Percentiles rank a stretch among this genome's conserved stretches.
Evolutionary conservation across 495 filamentous ascomycete species (phyloP).

Genomic region (Poronia punctata): DNA sequence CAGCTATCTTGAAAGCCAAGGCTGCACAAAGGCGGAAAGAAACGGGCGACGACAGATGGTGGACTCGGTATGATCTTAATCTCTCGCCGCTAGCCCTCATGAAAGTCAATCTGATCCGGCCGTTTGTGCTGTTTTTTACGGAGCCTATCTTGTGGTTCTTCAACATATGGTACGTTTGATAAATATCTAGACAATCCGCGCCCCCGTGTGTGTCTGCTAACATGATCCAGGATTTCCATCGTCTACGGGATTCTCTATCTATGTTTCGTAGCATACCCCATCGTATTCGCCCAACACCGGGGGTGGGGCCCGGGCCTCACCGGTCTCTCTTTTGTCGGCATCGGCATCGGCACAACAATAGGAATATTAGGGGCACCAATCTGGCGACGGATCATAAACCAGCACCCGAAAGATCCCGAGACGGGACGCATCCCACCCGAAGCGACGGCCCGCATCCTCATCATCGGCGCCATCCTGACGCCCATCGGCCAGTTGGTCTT

Average conservation of each 20-base stretch:
- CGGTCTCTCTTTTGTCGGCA: slow-evolving; percentile 74
- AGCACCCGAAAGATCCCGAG: slow-evolving; percentile 57
- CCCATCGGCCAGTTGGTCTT: slow-evolving; percentile 73
- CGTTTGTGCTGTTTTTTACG: slow-evolving; percentile 68
- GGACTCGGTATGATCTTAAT: slow-evolving; percentile 67
- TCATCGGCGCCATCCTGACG: slow-evolving; percentile 58
- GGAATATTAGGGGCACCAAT: slow-evolving; percentile 63
- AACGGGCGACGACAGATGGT: slow-evolving; percentile 67
- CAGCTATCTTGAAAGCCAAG: slow-evolving; percentile 61
- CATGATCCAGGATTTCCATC: slow-evolving; percentile 36
- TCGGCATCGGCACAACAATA: slow-evolving; percentile 67
- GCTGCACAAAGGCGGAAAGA: slow-evolving; percentile 64
- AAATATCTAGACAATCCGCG: neutral
- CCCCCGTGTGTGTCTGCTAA: neutral
- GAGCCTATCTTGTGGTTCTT: slow-evolving; percentile 87
- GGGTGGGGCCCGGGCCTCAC: slow-evolving; percentile 67
- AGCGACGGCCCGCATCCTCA: slow-evolving; percentile 65
- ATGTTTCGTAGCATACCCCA: slow-evolving; percentile 78
- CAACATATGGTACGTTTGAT: slow-evolving; percentile 56
- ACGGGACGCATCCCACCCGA: slow-evolving; percentile 66
- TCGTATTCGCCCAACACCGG: slow-evolving; percentile 66
- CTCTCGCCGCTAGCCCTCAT: slow-evolving; percentile 40
- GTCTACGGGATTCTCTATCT: slow-evolving; percentile 72
- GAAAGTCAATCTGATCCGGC: slow-evolving; percentile 65
- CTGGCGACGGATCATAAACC: slow-evolving; percentile 64